Conservation (phyloP, 257 asterid genomes). For the Nicotiana attenuata region DNA sequence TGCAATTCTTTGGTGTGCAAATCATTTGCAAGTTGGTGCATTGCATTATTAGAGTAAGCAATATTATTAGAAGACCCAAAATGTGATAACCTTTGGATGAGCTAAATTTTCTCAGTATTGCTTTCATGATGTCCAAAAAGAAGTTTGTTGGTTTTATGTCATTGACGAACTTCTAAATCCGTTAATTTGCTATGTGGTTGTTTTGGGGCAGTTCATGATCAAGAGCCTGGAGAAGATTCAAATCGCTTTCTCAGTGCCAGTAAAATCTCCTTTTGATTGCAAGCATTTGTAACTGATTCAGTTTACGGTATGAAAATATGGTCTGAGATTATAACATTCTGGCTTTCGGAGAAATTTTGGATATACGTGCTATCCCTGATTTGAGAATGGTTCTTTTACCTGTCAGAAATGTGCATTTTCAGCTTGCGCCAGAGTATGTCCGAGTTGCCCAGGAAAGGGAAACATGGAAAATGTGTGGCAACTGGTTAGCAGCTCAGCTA, state of each 20-base stretch:
- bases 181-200: background rate
- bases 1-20: background rate
- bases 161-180: background rate
- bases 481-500: background rate
- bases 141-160: background rate
- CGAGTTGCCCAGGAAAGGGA: background rate
- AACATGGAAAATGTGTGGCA: background rate
- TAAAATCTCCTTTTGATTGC: background rate
- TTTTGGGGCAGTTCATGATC: slow-evolving; percentile 3
- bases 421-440: background rate
- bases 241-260: background rate
- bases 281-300: background rate
- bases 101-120: background rate
- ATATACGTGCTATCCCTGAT: background rate
- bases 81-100: background rate
- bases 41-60: background rate
- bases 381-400: background rate
- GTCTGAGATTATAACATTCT: background rate
- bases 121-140: background rate
- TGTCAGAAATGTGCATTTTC: background rate
- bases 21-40: background rate
- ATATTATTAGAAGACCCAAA: background rate
- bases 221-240: background rate
- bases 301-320: background rate
- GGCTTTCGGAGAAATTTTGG: background rate